Evolutionary conservation across 1,284 basidiomycete genomes (phyloP).

Genomic region (Sphaerobolus stellatus): DNA sequence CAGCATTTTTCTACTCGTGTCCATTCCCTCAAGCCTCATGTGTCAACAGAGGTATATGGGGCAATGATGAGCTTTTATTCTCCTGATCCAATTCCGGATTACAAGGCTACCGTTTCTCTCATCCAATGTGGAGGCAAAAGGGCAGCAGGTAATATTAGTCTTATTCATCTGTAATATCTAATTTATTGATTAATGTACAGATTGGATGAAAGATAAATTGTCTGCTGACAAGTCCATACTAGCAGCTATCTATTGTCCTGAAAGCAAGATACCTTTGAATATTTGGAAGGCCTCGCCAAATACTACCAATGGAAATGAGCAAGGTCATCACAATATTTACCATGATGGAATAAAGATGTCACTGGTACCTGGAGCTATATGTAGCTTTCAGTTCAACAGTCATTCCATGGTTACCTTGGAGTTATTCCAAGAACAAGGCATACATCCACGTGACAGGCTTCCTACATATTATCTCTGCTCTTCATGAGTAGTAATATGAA

Average conservation of each 20-base stretch:
- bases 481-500: too few species aligned
- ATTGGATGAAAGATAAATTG: constrained; percentile 27
- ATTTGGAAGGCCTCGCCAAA: constrained; percentile 25
- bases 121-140: constrained; percentile 16
- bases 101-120: constrained; percentile 17
- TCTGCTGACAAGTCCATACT: constrained; percentile 18
- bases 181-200: too few species aligned
- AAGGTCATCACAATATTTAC: constrained; percentile 7
- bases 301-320: constrained; percentile 29
- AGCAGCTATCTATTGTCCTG: constrained; percentile 24
- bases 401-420: background rate
- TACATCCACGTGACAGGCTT: too few species aligned
- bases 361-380: background rate
- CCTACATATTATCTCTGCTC: too few species aligned
- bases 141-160: constrained; percentile 7
- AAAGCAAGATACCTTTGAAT: constrained; percentile 23
- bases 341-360: background rate
- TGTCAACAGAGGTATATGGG: background rate
- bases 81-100: constrained; percentile 18
- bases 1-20: constrained; percentile 11
- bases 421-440: background rate
- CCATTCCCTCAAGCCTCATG: background rate
- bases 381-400: background rate
- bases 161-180: too few species aligned
- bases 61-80: constrained; percentile 24